Conservation (phyloP, 2,329 filamentous ascomycete genomes). For the Trichoderma sp. region DNA sequence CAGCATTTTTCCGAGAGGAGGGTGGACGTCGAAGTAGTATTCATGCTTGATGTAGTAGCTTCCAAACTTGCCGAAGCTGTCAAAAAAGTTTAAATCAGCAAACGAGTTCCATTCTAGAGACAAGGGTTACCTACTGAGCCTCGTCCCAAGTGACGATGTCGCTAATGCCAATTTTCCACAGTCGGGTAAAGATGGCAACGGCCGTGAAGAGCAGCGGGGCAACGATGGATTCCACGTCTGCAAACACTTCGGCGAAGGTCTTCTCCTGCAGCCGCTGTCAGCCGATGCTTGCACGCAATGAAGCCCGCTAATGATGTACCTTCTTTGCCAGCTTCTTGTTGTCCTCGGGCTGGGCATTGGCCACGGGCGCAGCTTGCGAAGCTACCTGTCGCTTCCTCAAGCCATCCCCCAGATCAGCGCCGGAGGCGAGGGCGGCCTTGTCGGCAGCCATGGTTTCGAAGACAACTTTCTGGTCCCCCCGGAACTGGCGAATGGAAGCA, state of each 20-base stretch:
- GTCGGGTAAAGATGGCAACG: constrained; percentile 62
- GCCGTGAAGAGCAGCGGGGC: constrained; percentile 59
- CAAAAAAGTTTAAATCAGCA: constrained; percentile 17
- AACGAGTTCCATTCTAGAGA: background rate
- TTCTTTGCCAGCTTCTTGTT: constrained; percentile 58
- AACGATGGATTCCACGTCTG: constrained; percentile 61
- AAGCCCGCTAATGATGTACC: constrained; percentile 35
- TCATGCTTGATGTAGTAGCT: constrained; percentile 99
- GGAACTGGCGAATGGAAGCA: background rate
- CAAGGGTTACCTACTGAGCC: constrained; percentile 52
- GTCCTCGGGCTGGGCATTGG: constrained; percentile 50
- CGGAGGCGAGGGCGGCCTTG: constrained; percentile 56
- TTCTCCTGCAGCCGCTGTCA: constrained; percentile 42
- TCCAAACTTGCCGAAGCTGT: constrained; percentile 91
- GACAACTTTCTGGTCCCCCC: constrained; percentile 13
- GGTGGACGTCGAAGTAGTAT: constrained; percentile 93
- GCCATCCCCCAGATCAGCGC: constrained; percentile 56
- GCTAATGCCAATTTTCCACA: constrained; percentile 68
- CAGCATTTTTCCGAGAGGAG: constrained; percentile 96
- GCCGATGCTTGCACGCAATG: constrained; percentile 11
- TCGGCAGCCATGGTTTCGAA: constrained; percentile 49
- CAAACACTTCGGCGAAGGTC: constrained; percentile 59
- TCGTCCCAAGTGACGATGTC: constrained; percentile 66
- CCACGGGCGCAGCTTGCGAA: constrained; percentile 35
- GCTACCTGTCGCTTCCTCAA: constrained; percentile 53